Base-by-base conservation (phyloP, 2,329 filamentous ascomycete species). In the Amphichorda felina region DNA sequence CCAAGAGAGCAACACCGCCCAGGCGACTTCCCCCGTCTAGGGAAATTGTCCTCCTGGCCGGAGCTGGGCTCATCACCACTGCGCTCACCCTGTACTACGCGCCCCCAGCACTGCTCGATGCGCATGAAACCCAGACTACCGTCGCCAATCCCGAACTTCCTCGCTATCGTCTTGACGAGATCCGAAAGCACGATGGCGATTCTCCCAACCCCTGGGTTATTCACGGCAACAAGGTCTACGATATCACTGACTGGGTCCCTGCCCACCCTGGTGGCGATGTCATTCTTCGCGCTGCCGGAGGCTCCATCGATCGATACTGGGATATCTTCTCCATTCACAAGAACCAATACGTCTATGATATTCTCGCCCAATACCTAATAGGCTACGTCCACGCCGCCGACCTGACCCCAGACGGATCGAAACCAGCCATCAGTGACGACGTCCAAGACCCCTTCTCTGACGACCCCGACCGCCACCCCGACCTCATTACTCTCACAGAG, bases 301-400 rank as follows among this genome's bases (percentile, higher is more conserved):
- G 71, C 26, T 70, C 68, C 37, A 70, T 82, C 34, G 77, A 82
- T 35, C 68, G 71, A 0, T 82, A 80, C 54, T 82, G 78, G 78
- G 63, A 79, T 40, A 79, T 82, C 36, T 82, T 82, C 49, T 64
- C 68, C 32, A 81, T 82, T 39, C 78, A 82, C 58, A 76, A 81
- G 50, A 65, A 68, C 14, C 62, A 72, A 29, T 72, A 82, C 40
- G 75, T 82, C 5, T 66, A 68, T 40, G 72, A 79, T 34, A 77
- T 82, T 28, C 60, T 82, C 1, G 63, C 72, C n/a, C 66, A 75
- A 43, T 82, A 76, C 47, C 58, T 69, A 18, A 75, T 82, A 32
- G 78, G 78, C 19, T 68, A 66, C 32, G 63, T 82, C 3, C 68
- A 81, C 41, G 53, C 56, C 2, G 60, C 57, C 8, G 78, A 82